phyloP scores from a whole-genome alignment of 2,329 filamentous ascomycete genomes.

The Colletotrichum destructivum region DNA sequence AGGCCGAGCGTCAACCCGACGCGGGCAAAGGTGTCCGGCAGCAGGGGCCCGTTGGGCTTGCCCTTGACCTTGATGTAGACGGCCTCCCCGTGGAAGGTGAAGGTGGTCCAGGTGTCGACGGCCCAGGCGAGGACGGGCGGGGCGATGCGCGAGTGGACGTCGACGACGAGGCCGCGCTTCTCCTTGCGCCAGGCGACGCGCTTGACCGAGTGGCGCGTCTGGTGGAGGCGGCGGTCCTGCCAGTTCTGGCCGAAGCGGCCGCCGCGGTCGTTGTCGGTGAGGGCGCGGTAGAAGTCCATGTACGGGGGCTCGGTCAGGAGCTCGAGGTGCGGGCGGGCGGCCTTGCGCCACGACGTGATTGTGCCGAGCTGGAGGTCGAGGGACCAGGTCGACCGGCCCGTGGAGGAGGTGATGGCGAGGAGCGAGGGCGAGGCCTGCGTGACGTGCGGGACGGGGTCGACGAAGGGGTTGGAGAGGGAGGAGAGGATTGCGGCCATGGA shows the following conservation, averaged over 20 bases:
- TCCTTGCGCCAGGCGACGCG: conserved; percentile 52
- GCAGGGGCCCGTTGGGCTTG: conserved; percentile 61
- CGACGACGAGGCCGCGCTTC: conserved; percentile 55
- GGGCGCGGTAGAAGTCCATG: conserved; percentile 74
- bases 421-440: conserved; percentile 39
- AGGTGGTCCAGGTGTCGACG: conserved; percentile 65
- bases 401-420: conserved; percentile 54
- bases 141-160: conserved; percentile 68
- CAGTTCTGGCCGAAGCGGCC: conserved; percentile 71
- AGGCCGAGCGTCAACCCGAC: conserved; percentile 71
- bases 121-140: conserved; percentile 77
- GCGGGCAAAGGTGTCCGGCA: conserved; percentile 72
- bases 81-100: conserved; percentile 66
- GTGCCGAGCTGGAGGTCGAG: conserved; percentile 61
- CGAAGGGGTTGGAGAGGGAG: conserved; percentile 30
- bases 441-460: conserved; percentile 33
- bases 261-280: conserved; percentile 76
- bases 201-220: conserved; percentile 60
- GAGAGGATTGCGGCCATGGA: conserved; percentile 47
- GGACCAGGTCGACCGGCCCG: conserved; percentile 57
- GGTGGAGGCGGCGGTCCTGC: conserved; percentile 63
- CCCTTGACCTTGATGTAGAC: conserved; percentile 66
- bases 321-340: conserved; percentile 49
- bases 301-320: conserved; percentile 61
- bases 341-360: conserved; percentile 59